Evolutionary conservation across 768 basidiomycete genomes (phyloP).

Genomic region (Lenzites betulinus): DNA sequence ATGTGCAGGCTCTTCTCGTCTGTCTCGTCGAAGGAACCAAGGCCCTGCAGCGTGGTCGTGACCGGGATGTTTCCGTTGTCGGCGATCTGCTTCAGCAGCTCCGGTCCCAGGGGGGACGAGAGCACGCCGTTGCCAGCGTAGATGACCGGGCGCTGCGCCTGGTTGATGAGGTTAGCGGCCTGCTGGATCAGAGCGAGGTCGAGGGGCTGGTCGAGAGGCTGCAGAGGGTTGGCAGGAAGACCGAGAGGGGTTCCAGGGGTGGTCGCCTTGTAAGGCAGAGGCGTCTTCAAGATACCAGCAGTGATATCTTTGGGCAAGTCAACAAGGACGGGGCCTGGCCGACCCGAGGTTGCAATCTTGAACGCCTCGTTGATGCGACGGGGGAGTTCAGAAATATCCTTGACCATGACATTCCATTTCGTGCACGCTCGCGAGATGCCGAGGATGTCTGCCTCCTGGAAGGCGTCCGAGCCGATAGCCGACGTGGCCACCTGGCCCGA

Average conservation of each 20-base stretch:
- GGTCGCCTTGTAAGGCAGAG: constrained; percentile 84
- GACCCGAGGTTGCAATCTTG: constrained; percentile 96
- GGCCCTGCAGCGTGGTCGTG: constrained; percentile 93
- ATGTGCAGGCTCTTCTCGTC: constrained; percentile 88
- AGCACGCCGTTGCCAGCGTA: constrained; percentile 94
- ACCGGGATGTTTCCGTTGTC: constrained; percentile 94
- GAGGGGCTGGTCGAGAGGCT: constrained; percentile 52
- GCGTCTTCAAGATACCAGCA: constrained; percentile 82
- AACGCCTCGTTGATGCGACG: constrained; percentile 98
- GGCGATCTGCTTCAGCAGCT: constrained; percentile 74
- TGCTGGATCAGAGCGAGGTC: constrained; percentile 72
- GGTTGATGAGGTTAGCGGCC: constrained; percentile 90
- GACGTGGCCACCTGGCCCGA: constrained; percentile 98
- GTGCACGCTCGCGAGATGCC: constrained; percentile 97
- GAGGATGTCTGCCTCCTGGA: constrained; percentile 97
- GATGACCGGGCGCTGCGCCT: constrained; percentile 86
- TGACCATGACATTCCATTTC: constrained; percentile 99
- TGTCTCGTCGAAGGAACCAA: constrained; percentile 93
- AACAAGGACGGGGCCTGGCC: constrained; percentile 96
- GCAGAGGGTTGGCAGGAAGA: constrained; percentile 74
- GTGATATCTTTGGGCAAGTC: constrained; percentile 99
- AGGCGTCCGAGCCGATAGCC: constrained; percentile 98
- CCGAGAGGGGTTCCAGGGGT: constrained; percentile 77
- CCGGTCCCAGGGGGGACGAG: constrained; percentile 77
- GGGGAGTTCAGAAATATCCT: constrained; percentile 93